These are phyloP conservation scores for Trichoderma hamatum DNA, from an alignment of 2,329 filamentous ascomycete species.

Conservation along the genomic window DNA sequence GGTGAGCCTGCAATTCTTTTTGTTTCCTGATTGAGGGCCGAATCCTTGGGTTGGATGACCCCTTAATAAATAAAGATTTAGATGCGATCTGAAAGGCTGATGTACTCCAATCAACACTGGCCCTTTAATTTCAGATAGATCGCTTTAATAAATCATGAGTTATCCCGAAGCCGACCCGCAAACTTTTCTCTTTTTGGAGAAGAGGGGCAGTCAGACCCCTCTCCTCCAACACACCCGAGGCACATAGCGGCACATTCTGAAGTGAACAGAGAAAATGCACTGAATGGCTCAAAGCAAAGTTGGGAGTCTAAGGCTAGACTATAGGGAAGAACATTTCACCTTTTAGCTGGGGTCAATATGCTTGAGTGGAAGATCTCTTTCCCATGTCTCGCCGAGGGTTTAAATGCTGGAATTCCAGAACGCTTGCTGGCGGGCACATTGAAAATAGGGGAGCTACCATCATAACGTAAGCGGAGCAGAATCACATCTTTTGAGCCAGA, in stretches of 20 bases:
- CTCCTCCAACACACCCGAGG: background rate
- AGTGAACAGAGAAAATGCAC: background rate
- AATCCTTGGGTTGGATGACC: background rate
- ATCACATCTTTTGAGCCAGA: background rate
- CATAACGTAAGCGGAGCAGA: background rate
- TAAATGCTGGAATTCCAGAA: too few species aligned
- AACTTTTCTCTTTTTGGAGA: background rate
- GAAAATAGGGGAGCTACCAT: background rate
- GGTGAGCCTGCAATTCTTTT: background rate
- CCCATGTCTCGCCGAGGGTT: background rate
- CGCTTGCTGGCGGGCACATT: background rate
- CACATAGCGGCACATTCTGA: background rate
- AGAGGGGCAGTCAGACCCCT: background rate
- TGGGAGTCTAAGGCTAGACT: too few species aligned
- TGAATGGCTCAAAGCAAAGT: background rate
- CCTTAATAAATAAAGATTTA: background rate
- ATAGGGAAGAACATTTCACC: too few species aligned
- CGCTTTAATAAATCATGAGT: background rate
- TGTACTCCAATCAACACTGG: background rate
- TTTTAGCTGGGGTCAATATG: background rate
- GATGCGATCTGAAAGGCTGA: background rate
- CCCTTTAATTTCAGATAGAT: background rate
- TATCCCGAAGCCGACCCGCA: background rate
- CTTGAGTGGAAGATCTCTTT: too few species aligned
- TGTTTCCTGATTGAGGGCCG: background rate